These are phyloP conservation scores for Stachybotrys chartarum DNA, from an alignment of 2,329 filamentous ascomycete species.

Conservation along the genomic window DNA sequence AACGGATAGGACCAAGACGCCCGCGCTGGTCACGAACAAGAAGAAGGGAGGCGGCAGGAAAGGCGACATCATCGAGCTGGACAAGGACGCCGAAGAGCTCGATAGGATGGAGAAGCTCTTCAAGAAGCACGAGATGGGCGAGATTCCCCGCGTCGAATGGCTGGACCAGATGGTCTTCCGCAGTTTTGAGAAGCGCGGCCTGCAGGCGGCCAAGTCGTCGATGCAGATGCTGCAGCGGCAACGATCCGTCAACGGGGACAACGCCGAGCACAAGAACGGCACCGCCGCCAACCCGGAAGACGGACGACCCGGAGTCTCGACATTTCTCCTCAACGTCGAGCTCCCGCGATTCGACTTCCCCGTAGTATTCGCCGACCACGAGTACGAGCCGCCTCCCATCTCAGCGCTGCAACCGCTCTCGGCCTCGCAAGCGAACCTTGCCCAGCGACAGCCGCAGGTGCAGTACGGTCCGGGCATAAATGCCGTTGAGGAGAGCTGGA, in stretches of 20 bases:
- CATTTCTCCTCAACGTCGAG: slow-evolving; percentile 82
- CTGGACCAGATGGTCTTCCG: slow-evolving; percentile 91
- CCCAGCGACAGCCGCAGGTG: slow-evolving; percentile 80
- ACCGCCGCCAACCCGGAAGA: slow-evolving; percentile 28
- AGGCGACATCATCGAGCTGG: slow-evolving; percentile 42
- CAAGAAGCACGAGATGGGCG: slow-evolving; percentile 97
- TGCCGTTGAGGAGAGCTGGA: slow-evolving; percentile 46
- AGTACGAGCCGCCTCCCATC: slow-evolving; percentile 80
- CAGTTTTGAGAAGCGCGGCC: slow-evolving; percentile 71
- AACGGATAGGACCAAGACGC: slow-evolving; percentile 71
- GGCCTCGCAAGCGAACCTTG: slow-evolving; percentile 55
- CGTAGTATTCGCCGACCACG: slow-evolving; percentile 88
- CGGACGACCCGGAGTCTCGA: slow-evolving; percentile 40
- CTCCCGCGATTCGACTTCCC: slow-evolving; percentile 93
- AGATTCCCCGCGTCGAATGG: slow-evolving; percentile 90
- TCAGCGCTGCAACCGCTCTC: slow-evolving; percentile 60
- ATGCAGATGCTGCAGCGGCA: slow-evolving; percentile 50
- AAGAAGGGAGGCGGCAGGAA: slow-evolving; percentile 44
- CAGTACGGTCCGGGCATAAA: slow-evolving; percentile 87
- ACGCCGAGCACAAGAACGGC: slow-evolving; percentile 13
- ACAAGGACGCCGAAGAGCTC: slow-evolving; percentile 73
- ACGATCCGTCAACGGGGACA: slow-evolving; percentile 32
- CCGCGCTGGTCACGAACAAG: slow-evolving; percentile 53
- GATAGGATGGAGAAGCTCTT: slow-evolving; percentile 84
- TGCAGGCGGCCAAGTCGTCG: slow-evolving; percentile 57